Conservation (phyloP, 768 basidiomycete species). For the Cyclocybe cylindracea region DNA sequence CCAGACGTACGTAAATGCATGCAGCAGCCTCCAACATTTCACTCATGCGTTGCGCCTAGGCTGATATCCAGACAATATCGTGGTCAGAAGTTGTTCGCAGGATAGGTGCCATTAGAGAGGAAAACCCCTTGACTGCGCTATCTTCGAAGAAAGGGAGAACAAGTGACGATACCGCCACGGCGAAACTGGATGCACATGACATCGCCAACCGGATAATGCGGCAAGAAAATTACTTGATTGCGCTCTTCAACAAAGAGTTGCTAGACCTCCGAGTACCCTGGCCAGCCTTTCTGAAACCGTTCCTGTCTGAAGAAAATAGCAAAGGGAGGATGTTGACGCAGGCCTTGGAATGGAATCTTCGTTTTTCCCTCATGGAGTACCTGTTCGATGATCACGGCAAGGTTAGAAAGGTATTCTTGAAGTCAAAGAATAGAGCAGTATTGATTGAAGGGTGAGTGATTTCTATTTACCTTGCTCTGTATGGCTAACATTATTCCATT, state of each 20-base stretch:
- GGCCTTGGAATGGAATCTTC: constrained; percentile 95
- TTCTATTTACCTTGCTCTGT: not conserved
- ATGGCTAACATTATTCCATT: constrained; percentile 6
- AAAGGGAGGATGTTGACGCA: constrained; percentile 83
- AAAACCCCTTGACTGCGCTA: constrained; percentile 89
- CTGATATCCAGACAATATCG: constrained; percentile 95
- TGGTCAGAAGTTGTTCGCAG: constrained; percentile 95
- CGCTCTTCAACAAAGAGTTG: constrained; percentile 95
- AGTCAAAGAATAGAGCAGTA: constrained; percentile 74
- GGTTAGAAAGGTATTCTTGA: constrained; percentile 90
- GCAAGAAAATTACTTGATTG: constrained; percentile 98
- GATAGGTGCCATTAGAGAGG: constrained; percentile 86
- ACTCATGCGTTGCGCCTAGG: constrained; percentile 44
- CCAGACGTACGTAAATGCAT: constrained; percentile 70
- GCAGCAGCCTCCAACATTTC: not conserved
- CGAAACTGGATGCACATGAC: constrained; percentile 96
- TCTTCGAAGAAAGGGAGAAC: constrained; percentile 57
- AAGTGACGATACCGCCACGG: constrained; percentile 65
- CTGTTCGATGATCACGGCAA: constrained; percentile 89
- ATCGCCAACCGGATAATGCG: constrained; percentile 97
- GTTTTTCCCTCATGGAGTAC: constrained; percentile 95
- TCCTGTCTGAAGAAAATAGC: constrained; percentile 53
- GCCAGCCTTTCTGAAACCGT: constrained; percentile 55
- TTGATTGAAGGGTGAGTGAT: constrained; percentile 77
- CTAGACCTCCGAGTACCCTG: constrained; percentile 86